Conservation (phyloP, 2,329 filamentous ascomycete genomes). For the Sporothrix variecibatus region DNA sequence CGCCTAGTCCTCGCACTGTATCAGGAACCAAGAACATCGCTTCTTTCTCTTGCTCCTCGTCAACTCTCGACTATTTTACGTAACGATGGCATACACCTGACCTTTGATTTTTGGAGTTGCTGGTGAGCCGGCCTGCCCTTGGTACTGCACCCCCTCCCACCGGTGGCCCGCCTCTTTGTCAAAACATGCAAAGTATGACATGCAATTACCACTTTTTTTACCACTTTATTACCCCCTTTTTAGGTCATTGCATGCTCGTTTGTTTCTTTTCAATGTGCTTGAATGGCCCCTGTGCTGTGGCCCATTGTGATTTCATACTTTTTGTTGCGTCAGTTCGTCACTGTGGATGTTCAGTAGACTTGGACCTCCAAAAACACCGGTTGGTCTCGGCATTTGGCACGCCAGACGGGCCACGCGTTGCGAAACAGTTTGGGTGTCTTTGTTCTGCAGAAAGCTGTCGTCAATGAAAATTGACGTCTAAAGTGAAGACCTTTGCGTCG, state of each 20-base stretch:
- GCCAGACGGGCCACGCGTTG: conserved; percentile 14
- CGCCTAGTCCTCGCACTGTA: neutral
- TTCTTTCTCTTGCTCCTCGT: neutral
- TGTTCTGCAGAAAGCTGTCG: neutral
- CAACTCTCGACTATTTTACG: conserved; percentile 9
- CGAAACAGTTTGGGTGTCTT: conserved; percentile 9
- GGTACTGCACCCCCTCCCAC: neutral
- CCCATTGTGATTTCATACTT: neutral
- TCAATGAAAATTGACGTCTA: neutral
- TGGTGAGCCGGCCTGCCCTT: neutral
- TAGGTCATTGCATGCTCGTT: neutral
- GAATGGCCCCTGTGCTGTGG: neutral
- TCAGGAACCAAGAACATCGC: neutral
- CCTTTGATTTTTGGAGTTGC: neutral
- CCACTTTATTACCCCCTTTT: neutral
- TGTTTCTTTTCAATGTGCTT: neutral
- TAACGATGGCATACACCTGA: conserved; percentile 20
- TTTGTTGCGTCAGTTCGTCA: neutral
- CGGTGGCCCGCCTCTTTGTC: conserved; percentile 20
- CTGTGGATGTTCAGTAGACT: neutral
- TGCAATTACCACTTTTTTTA: conserved; percentile 12
- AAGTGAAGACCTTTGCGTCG: neutral
- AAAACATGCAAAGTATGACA: conserved; percentile 23
- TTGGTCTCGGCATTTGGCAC: conserved; percentile 24
- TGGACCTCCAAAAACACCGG: neutral